phyloP scores from a whole-genome alignment of 2,329 filamentous ascomycete genomes.

The Fusarium floridanum region DNA sequence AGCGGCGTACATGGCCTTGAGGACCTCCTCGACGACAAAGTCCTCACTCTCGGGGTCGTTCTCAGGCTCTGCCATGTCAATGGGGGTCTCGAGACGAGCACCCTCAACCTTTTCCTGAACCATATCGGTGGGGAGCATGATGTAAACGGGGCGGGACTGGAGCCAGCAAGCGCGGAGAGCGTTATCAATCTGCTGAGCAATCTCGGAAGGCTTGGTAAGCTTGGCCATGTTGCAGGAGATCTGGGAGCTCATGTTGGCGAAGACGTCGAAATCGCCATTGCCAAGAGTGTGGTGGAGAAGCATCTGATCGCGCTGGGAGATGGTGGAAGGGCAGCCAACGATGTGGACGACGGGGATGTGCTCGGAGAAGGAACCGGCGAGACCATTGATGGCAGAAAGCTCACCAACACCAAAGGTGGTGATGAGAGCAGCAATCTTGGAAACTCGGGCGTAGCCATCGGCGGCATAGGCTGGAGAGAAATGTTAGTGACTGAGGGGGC shows the following conservation, averaged over 20 bases:
- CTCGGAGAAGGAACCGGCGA: constrained; percentile 81
- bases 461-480: constrained; percentile 73
- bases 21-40: constrained; percentile 84
- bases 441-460: constrained; percentile 83
- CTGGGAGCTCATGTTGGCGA: constrained; percentile 80
- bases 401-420: constrained; percentile 84
- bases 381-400: constrained; percentile 79
- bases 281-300: constrained; percentile 77
- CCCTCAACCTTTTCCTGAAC: constrained; percentile 82
- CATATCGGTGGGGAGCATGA: constrained; percentile 86
- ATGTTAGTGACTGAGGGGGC: constrained; percentile 28
- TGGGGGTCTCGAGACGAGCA: constrained; percentile 74
- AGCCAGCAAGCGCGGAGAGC: constrained; percentile 81
- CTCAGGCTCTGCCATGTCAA: constrained; percentile 73
- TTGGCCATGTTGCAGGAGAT: constrained; percentile 80
- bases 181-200: constrained; percentile 82
- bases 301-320: constrained; percentile 62
- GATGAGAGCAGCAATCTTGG: constrained; percentile 76
- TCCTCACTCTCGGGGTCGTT: constrained; percentile 81
- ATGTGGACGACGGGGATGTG: constrained; percentile 79
- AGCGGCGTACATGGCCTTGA: constrained; percentile 79
- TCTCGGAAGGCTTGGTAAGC: constrained; percentile 77
- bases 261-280: constrained; percentile 86
- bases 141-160: constrained; percentile 83
- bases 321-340: constrained; percentile 65